Percentiles rank a stretch among this genome's conserved stretches.
Conservation (phyloP, 78 protist genomes). For the Polysphondylium violaceum region DNA sequence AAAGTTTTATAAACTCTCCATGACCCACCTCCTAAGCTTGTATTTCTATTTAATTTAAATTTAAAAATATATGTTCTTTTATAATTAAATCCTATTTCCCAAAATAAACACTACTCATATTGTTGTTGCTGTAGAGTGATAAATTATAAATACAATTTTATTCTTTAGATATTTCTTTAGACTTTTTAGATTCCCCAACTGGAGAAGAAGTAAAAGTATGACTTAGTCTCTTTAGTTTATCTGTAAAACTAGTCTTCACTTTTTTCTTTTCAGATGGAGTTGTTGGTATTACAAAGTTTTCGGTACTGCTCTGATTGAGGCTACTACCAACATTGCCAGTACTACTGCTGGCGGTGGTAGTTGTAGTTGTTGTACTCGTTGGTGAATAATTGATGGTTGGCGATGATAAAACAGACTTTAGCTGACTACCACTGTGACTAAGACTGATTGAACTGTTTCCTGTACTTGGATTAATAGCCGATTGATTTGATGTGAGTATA, state of each 20-base stretch:
- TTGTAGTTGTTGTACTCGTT: too few species aligned
- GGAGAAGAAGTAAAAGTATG: constrained; percentile 4
- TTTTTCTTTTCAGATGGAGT: constrained; percentile 20
- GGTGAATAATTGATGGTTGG: constrained; percentile 19
- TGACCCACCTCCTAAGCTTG: too few species aligned
- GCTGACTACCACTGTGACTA: not conserved
- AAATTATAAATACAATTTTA: too few species aligned
- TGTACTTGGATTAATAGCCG: not conserved
- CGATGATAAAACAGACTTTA: constrained; percentile 12
- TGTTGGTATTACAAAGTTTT: constrained; percentile 5
- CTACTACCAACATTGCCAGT: not conserved
- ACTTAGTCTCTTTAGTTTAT: constrained; percentile 39
- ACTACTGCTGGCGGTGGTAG: too few species aligned
- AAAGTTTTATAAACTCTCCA: too few species aligned
- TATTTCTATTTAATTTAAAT: too few species aligned
- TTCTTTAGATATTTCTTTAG: not conserved
- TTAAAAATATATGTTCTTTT: not conserved
- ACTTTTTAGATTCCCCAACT: not conserved
- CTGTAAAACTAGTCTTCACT: not conserved
- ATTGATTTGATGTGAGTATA: not conserved
- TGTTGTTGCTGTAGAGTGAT: not conserved
- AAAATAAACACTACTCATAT: not conserved
- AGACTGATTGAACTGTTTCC: not conserved
- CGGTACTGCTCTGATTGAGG: not conserved
- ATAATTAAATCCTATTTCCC: not conserved